These are phyloP conservation scores for Parasitella parasitica DNA, from an alignment of 371 early-diverging fungal genomes.

Conservation along the genomic window DNA sequence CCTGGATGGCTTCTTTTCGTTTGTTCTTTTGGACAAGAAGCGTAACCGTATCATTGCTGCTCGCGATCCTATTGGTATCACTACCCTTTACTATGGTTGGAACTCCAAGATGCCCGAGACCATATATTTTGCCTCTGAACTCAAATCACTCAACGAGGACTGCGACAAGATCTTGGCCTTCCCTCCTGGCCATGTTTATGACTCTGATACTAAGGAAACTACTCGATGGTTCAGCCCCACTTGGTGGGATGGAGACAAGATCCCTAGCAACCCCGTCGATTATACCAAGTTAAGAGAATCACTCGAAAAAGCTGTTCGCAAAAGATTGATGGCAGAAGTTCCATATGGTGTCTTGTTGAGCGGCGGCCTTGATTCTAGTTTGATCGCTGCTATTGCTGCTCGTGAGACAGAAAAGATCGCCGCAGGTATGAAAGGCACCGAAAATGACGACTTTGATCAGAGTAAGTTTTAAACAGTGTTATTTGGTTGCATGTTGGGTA, in stretches of 20 bases:
- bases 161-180: conserved; percentile 93
- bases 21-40: conserved; percentile 85
- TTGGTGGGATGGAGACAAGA: conserved; percentile 78
- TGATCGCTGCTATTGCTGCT: conserved; percentile 89
- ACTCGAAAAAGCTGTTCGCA: conserved; percentile 85
- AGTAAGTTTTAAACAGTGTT: conserved; percentile 58
- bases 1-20: conserved; percentile 95
- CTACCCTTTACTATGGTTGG: conserved; percentile 94
- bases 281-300: conserved; percentile 71
- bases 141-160: conserved; percentile 92
- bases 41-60: conserved; percentile 84
- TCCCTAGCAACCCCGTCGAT: conserved; percentile 56
- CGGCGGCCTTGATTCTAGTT: conserved; percentile 92
- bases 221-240: conserved; percentile 85
- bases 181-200: conserved; percentile 92
- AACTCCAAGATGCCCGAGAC: conserved; percentile 78
- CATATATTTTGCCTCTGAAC: conserved; percentile 89
- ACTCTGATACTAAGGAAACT: conserved; percentile 71
- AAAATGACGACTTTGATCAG: conserved; percentile 10
- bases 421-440: neutral
- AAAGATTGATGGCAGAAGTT: conserved; percentile 95
- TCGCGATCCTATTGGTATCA: conserved; percentile 96
- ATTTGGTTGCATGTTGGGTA: neutral
- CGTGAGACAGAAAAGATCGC: conserved; percentile 4
- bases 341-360: conserved; percentile 94